Evolutionary conservation across 768 basidiomycete species (phyloP).

Genomic region (Pleurotus citrinopileatus): DNA sequence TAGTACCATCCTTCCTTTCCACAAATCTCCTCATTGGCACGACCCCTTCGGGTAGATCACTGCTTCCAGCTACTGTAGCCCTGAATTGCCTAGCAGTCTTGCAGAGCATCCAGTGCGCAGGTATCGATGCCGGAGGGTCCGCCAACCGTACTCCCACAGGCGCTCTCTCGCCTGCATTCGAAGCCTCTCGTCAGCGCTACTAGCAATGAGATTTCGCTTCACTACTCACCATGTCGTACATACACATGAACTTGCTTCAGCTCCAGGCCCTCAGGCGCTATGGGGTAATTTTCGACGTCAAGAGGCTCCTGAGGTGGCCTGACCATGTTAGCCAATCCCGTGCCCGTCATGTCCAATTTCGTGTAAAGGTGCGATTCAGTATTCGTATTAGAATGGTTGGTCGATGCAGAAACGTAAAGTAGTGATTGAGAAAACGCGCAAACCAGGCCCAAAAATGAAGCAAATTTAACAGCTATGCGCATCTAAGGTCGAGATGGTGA

Average conservation of each 20-base stretch:
- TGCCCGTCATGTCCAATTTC: too few relatives aligned
- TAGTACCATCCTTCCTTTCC: constrained; percentile 54
- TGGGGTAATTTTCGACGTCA: constrained; percentile 59
- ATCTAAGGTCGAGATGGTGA: too few relatives aligned
- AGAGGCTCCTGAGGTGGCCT: constrained; percentile 43
- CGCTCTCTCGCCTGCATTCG: constrained; percentile 62
- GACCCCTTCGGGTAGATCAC: constrained; percentile 21
- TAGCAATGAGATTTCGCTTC: too few relatives aligned
- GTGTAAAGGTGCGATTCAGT: too few relatives aligned
- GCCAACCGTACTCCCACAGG: constrained; percentile 70
- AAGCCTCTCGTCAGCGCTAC: background rate
- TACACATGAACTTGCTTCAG: constrained; percentile 76
- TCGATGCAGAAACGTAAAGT: too few relatives aligned
- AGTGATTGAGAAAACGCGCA: too few relatives aligned
- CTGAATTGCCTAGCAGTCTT: constrained; percentile 49
- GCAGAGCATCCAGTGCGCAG: constrained; percentile 69
- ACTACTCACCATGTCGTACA: constrained; percentile 64
- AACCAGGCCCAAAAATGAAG: too few relatives aligned
- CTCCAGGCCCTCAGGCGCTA: constrained; percentile 49
- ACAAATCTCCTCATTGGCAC: constrained; percentile 45
- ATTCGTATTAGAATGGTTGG: too few relatives aligned
- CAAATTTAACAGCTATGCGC: too few relatives aligned
- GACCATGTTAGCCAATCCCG: too few relatives aligned
- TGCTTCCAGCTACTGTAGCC: constrained; percentile 36
- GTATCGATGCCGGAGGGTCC: constrained; percentile 60